Conservation (phyloP, 2,329 filamentous ascomycete species). For the Curvularia hawaiiensis region DNA sequence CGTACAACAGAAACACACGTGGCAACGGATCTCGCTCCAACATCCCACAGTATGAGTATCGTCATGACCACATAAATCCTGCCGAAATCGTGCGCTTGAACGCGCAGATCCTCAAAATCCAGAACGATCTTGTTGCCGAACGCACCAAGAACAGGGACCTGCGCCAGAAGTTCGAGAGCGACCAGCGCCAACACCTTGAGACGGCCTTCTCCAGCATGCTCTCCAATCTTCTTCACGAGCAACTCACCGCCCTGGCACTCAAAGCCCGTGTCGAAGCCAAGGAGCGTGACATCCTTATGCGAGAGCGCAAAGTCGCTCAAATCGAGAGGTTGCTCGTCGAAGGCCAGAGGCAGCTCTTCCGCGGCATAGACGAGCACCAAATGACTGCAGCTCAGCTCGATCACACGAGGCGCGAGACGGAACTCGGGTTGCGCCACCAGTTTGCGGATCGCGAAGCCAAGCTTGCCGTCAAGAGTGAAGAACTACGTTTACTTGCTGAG, state of each 20-base stretch:
- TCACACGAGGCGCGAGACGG: conserved; percentile 9
- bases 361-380: conserved; percentile 9
- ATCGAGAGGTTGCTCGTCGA: conserved; percentile 25
- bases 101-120: conserved; percentile 20
- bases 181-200: conserved; percentile 14
- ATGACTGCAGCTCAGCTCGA: conserved; percentile 19
- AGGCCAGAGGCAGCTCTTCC: conserved; percentile 30
- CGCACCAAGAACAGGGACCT: conserved; percentile 18
- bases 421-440: conserved; percentile 8
- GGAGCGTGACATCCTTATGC: conserved; percentile 16
- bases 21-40: conserved; percentile 6
- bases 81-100: conserved; percentile 18
- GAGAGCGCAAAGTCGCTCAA: conserved; percentile 22
- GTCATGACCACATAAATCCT: conserved; percentile 3
- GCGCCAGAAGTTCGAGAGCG: conserved; percentile 13
- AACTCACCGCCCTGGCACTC: conserved; percentile 14
- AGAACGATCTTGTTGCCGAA: conserved; percentile 22
- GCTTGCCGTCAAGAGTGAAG: conserved; percentile 11
- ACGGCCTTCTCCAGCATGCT: conserved; percentile 18
- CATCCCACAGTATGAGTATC: neutral
- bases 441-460: conserved; percentile 11
- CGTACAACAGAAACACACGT: neutral
- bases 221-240: conserved; percentile 21
- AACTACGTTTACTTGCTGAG: conserved; percentile 18
- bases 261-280: conserved; percentile 17